phyloP scores from a whole-genome alignment of 2,329 filamentous ascomycete genomes.

The Curvularia sp. region DNA sequence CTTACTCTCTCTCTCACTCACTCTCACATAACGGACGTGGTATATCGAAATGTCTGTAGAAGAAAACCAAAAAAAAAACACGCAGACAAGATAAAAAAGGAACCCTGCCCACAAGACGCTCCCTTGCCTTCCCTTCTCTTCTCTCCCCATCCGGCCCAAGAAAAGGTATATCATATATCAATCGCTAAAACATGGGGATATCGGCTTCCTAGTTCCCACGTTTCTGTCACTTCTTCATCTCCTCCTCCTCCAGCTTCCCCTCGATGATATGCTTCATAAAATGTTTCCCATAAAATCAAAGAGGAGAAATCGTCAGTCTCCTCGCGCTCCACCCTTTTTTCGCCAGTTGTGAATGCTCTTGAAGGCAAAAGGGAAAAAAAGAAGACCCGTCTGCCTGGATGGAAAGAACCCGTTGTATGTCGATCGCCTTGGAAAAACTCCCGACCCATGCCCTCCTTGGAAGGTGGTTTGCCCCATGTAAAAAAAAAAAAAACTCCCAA shows the following conservation, averaged over 20 bases:
- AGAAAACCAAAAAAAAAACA: not conserved
- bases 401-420: not conserved
- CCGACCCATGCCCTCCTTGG: slow-evolving; percentile 8
- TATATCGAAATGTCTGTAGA: not conserved
- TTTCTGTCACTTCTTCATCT: too few relatives aligned
- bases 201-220: too few relatives aligned
- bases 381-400: not conserved
- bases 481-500: slow-evolving; percentile 1
- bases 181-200: not conserved
- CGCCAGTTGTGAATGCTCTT: not conserved
- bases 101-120: too few relatives aligned
- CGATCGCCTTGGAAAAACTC: slow-evolving; percentile 2
- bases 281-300: not conserved
- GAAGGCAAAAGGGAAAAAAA: not conserved
- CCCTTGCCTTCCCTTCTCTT: not conserved
- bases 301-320: not conserved
- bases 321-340: not conserved
- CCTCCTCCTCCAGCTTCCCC: not conserved
- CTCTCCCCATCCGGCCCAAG: not conserved
- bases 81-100: not conserved
- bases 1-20: not conserved
- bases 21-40: not conserved
- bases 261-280: not conserved
- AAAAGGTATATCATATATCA: not conserved
- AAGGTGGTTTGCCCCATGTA: not conserved